A percentile compares a stretch with the other conserved stretches of the same genome.
Evolutionary conservation across 768 basidiomycete genomes (phyloP).

Genomic region (Serpula lacrymans): DNA sequence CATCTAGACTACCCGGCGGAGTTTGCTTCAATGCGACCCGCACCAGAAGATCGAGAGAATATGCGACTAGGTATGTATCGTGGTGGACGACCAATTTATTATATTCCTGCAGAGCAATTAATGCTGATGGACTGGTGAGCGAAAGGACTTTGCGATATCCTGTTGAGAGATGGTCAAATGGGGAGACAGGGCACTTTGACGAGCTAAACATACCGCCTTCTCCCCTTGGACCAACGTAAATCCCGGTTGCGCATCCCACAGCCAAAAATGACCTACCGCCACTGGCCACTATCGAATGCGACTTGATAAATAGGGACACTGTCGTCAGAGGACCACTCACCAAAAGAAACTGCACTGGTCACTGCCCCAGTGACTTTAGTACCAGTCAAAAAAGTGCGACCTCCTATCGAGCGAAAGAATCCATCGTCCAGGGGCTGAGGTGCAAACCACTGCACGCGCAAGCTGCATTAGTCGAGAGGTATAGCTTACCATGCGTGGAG

Average conservation of each 20-base stretch:
- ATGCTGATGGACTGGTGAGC: slow-evolving; percentile 44
- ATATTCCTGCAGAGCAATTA: slow-evolving; percentile 57
- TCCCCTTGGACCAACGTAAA: slow-evolving; percentile 60
- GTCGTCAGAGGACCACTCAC: slow-evolving; percentile 37
- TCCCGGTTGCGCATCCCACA: slow-evolving; percentile 62
- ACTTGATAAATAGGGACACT: slow-evolving; percentile 4
- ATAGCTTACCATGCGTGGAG: neutral
- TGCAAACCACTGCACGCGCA: slow-evolving; percentile 57
- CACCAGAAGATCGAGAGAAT: slow-evolving; percentile 68
- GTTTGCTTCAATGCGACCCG: slow-evolving; percentile 52
- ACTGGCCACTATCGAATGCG: slow-evolving; percentile 39
- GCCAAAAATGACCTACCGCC: slow-evolving; percentile 56
- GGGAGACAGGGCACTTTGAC: neutral
- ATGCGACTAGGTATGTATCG: slow-evolving; percentile 56
- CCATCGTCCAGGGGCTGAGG: slow-evolving; percentile 55
- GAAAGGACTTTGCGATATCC: slow-evolving; percentile 59
- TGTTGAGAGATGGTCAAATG: slow-evolving; percentile 22
- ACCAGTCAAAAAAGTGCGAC: slow-evolving; percentile 27
- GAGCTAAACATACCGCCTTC: slow-evolving; percentile 48
- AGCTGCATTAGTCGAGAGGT: slow-evolving; percentile 7
- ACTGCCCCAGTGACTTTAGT: slow-evolving; percentile 55
- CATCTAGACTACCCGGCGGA: slow-evolving; percentile 43
- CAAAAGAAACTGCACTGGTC: slow-evolving; percentile 56
- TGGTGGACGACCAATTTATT: slow-evolving; percentile 68
- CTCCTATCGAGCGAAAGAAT: slow-evolving; percentile 52